phyloP scores from a whole-genome alignment of 2,329 filamentous ascomycete genomes.

The Microsporum canis region DNA sequence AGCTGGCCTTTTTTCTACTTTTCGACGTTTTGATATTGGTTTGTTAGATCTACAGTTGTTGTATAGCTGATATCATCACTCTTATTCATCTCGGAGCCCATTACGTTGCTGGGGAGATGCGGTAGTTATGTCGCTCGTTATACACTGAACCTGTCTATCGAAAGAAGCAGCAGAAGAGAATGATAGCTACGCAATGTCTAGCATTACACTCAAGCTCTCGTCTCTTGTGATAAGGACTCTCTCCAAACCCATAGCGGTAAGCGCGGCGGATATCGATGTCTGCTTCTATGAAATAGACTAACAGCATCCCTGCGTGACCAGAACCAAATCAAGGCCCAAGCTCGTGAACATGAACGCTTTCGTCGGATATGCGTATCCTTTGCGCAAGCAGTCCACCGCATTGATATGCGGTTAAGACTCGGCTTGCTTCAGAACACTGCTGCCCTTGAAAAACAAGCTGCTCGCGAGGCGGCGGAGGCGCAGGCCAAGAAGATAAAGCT shows the following conservation, averaged over 20 bases:
- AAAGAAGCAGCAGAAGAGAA: background rate
- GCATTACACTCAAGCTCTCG: constrained; percentile 52
- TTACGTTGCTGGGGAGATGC: background rate
- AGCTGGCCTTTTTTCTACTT: background rate
- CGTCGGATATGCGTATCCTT: constrained; percentile 49
- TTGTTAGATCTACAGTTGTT: background rate
- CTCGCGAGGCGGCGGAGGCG: constrained; percentile 43
- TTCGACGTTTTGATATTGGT: background rate
- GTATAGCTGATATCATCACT: background rate
- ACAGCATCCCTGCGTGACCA: constrained; percentile 21
- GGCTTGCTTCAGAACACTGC: constrained; percentile 53
- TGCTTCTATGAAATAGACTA: background rate
- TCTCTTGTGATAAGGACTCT: constrained; percentile 54
- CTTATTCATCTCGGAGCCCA: background rate
- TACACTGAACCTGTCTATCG: background rate
- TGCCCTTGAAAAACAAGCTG: constrained; percentile 35
- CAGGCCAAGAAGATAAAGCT: constrained; percentile 44
- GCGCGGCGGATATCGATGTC: constrained; percentile 16
- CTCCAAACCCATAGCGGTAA: constrained; percentile 57
- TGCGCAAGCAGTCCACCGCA: constrained; percentile 52
- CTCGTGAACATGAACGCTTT: constrained; percentile 57
- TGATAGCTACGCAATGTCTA: constrained; percentile 40
- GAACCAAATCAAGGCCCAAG: constrained; percentile 58
- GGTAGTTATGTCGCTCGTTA: background rate
- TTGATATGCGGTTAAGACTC: constrained; percentile 58